Evolutionary conservation across 2,329 filamentous ascomycete genomes (phyloP).

Genomic region (Aspergillus caelatus): DNA sequence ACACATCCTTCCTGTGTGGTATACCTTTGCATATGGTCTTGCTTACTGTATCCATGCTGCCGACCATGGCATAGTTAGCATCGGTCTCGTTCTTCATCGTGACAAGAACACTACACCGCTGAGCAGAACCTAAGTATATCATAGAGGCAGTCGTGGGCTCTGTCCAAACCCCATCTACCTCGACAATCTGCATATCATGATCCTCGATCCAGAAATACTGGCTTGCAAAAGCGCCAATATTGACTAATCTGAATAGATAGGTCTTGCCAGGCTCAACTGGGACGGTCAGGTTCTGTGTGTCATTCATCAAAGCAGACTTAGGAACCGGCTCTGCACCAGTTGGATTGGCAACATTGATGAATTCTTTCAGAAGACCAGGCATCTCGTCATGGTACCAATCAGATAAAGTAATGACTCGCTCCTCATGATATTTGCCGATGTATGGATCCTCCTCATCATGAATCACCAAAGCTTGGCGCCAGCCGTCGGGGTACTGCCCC

Average conservation of each 20-base stretch:
- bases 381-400: slow-evolving; percentile 11
- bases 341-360: slow-evolving; percentile 50
- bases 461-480: slow-evolving; percentile 69
- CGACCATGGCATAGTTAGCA: slow-evolving; percentile 67
- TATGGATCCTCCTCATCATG: slow-evolving; percentile 56
- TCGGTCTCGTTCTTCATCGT: slow-evolving; percentile 65
- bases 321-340: slow-evolving; percentile 68
- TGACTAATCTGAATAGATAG: slow-evolving; percentile 74
- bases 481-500: slow-evolving; percentile 68
- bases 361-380: not conserved
- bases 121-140: slow-evolving; percentile 69
- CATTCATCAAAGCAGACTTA: slow-evolving; percentile 67
- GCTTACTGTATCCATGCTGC: slow-evolving; percentile 27
- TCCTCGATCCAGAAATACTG: slow-evolving; percentile 55
- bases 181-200: slow-evolving; percentile 67
- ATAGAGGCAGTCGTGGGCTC: slow-evolving; percentile 61
- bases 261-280: slow-evolving; percentile 67
- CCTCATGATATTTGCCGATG: not conserved
- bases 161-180: slow-evolving; percentile 73
- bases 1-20: no score
- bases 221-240: slow-evolving; percentile 71
- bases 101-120: slow-evolving; percentile 59
- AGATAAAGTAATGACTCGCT: not conserved
- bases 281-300: slow-evolving; percentile 63
- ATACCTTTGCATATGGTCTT: not conserved